Conservation (phyloP, 2,329 filamentous ascomycete species). For the Dactylonectria macrodidyma region DNA sequence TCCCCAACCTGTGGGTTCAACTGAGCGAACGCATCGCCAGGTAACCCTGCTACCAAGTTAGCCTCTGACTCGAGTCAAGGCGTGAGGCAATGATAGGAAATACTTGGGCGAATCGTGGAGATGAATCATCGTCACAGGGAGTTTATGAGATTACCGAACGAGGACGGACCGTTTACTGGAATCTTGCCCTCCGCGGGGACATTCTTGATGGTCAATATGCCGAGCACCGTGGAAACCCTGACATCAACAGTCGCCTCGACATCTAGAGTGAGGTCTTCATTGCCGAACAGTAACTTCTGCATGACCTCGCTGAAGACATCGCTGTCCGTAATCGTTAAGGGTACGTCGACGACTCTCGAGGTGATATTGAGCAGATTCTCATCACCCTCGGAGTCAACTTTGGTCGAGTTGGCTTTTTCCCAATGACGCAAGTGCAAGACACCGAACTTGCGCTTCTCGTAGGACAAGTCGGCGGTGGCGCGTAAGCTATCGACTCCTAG, state of each 20-base stretch:
- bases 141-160: constrained; percentile 58
- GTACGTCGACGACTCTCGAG: constrained; percentile 83
- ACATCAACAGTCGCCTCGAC: constrained; percentile 88
- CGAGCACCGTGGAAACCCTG: constrained; percentile 85
- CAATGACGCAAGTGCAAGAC: constrained; percentile 84
- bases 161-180: constrained; percentile 92
- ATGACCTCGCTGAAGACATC: constrained; percentile 86
- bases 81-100: constrained; percentile 47
- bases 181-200: constrained; percentile 90
- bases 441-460: constrained; percentile 83
- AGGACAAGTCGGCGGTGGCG: constrained; percentile 85
- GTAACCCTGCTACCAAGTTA: constrained; percentile 68
- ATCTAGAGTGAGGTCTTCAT: constrained; percentile 76
- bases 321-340: constrained; percentile 85
- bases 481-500: constrained; percentile 83
- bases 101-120: constrained; percentile 49
- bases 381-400: constrained; percentile 69
- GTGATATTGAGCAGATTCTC: constrained; percentile 79
- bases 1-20: constrained; percentile 77
- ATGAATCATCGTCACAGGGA: constrained; percentile 47
- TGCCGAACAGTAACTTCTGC: constrained; percentile 84
- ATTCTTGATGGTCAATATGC: constrained; percentile 83
- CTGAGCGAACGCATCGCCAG: constrained; percentile 64
- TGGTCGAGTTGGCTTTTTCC: constrained; percentile 88
- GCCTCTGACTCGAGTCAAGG: constrained; percentile 41